Base-by-base conservation (phyloP, 441 rosid genomes). In the Geranium incanum region DNA sequence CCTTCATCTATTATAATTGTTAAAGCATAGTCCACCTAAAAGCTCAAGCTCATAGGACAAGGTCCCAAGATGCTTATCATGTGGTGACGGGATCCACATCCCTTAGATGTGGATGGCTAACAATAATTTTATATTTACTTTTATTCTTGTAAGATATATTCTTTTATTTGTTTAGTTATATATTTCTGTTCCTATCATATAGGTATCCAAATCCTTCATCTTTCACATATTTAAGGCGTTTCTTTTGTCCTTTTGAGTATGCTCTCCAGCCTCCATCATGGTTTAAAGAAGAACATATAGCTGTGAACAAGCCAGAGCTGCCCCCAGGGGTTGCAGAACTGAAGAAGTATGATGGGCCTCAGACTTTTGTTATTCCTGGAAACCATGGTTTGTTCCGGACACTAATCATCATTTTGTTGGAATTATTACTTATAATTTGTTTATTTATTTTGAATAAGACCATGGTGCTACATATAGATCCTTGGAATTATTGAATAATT, bases 151-250 rank as follows among this genome's bases (percentile, higher is more conserved):
- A 66, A 13, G 12, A 64, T 36, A 23, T 13, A 12, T n/a, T 66
- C 16, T 36, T 37, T 11, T 19, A 37, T 66, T n/a, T 19, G 39
- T 68, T 38, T 57, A 64, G 37, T 43, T 64, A 43, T 48, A 41
- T 67, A 43, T 52, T 36, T 57, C 41, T 38, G 28, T 64, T 59
- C 52, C 38, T 48, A 65, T 73, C n/a, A 68, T 79, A 70, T 80
- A 95, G 99, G 76, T 95, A 95, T 78, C 99, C 99, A 60, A 95
- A 95, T 86, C 99, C 99, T 28, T 95, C 98, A 59, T 76, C 85
- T 59, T 95, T 91, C 77, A 89, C 96, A 16, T 95, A 95, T 68
- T 97, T 92, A 81, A 89, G 78, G 80, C 93, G 99, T 75, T 83
- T 95, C 71, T 91, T 95, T 81, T 72, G 89, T 72, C 99, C 99